phyloP scores from a whole-genome alignment of 108 stramenopile genomes.

The Cyclostephanos invisitatus region DNA sequence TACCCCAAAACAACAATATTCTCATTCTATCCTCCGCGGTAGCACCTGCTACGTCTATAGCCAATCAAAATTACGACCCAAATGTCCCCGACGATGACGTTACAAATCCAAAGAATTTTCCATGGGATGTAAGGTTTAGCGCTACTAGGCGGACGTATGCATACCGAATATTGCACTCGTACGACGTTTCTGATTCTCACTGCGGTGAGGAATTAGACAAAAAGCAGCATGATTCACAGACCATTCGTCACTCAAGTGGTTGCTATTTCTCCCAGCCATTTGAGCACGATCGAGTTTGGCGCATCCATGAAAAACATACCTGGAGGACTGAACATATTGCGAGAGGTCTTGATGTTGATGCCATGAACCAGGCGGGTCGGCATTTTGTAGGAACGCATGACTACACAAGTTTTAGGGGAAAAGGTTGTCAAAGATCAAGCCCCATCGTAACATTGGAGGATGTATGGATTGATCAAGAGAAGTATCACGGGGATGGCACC shows the following conservation, averaged over 20 bases:
- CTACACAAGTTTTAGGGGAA: conserved; percentile 77
- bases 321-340: neutral
- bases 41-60: conserved; percentile 31
- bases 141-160: conserved; percentile 77
- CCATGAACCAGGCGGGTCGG: conserved; percentile 67
- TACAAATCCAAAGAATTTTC: conserved; percentile 48
- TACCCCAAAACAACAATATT: conserved; percentile 28
- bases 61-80: conserved; percentile 50
- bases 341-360: conserved; percentile 53
- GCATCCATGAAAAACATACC: conserved; percentile 42
- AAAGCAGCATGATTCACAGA: neutral
- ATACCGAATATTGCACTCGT: conserved; percentile 66
- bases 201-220: neutral
- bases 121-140: conserved; percentile 83
- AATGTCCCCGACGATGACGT: conserved; percentile 23
- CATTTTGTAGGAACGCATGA: conserved; percentile 75
- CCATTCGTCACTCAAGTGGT: conserved; percentile 10
- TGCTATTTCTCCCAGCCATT: conserved; percentile 58
- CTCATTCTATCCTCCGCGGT: conserved; percentile 38
- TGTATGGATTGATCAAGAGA: conserved; percentile 37
- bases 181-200: conserved; percentile 18
- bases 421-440: conserved; percentile 62
- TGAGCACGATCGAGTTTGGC: conserved; percentile 78
- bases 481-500: conserved; percentile 26
- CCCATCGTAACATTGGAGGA: conserved; percentile 71